phyloP scores from a whole-genome alignment of 129 eudicot species.

The Escallonia rubra region DNA sequence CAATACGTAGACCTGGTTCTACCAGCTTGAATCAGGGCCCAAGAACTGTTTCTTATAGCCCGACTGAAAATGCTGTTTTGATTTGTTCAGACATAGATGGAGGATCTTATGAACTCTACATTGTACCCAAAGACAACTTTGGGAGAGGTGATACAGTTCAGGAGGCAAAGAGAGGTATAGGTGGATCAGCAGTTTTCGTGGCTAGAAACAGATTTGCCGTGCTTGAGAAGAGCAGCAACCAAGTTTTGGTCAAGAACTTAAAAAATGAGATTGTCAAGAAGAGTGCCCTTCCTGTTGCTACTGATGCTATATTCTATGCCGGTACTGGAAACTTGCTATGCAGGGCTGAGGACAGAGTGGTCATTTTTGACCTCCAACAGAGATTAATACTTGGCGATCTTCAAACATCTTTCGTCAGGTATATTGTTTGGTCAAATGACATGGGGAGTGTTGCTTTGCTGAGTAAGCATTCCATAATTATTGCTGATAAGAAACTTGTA shows the following conservation, averaged over 20 bases:
- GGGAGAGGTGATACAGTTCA: slow-evolving; percentile 65
- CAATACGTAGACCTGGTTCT: slow-evolving; percentile 78
- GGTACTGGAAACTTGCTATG: slow-evolving; percentile 64
- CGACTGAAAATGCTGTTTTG: slow-evolving; percentile 61
- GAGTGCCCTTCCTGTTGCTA: slow-evolving; percentile 40
- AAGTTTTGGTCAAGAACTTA: slow-evolving; percentile 52
- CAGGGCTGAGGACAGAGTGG: slow-evolving; percentile 56
- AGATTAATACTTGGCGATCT: slow-evolving; percentile 54
- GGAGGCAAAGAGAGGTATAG: slow-evolving; percentile 67
- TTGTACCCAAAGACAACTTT: slow-evolving; percentile 57
- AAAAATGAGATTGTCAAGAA: slow-evolving; percentile 58
- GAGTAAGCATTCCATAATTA: slow-evolving; percentile 65
- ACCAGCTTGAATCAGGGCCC: slow-evolving; percentile 64
- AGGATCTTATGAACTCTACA: slow-evolving; percentile 67
- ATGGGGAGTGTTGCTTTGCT: slow-evolving; percentile 71
- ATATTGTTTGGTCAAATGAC: slow-evolving; percentile 67
- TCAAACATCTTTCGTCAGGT: slow-evolving; percentile 49
- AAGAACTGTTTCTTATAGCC: slow-evolving; percentile 60
- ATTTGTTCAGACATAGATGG: slow-evolving; percentile 69
- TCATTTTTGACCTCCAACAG: slow-evolving; percentile 66
- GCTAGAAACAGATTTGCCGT: slow-evolving; percentile 67
- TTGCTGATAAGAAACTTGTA: slow-evolving; percentile 61
- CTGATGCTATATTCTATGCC: slow-evolving; percentile 62
- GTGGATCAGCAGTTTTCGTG: slow-evolving; percentile 70
- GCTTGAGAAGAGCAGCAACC: slow-evolving; percentile 59